Conservation (phyloP, 176 grass and related monocot genomes). For the Olyra latifolia region DNA sequence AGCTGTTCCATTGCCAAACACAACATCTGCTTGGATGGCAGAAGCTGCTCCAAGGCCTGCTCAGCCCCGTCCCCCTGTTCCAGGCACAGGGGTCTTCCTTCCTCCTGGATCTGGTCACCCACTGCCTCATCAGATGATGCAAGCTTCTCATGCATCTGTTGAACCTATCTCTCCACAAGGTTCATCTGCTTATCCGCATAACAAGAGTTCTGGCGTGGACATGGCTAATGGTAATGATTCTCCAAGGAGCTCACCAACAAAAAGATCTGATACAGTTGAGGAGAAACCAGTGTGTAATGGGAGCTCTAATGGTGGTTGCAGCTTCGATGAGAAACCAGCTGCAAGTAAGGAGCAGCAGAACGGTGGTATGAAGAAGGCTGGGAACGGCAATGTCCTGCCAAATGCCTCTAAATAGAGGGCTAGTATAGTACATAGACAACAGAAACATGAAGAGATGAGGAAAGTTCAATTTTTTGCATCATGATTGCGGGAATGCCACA, state of each 20-base stretch:
- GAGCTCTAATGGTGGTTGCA: constrained; percentile 24
- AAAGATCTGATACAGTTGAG: not conserved
- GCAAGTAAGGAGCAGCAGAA: constrained; percentile 35
- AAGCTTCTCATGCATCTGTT: constrained; percentile 28
- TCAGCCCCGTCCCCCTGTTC: constrained; percentile 47
- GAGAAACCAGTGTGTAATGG: constrained; percentile 49
- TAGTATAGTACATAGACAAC: constrained; percentile 49
- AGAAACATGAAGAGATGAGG: constrained; percentile 22
- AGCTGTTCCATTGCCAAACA: constrained; percentile 29
- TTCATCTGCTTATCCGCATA: constrained; percentile 18
- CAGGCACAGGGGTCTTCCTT: constrained; percentile 83
- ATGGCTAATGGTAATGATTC: constrained; percentile 38
- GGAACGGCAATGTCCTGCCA: constrained; percentile 34
- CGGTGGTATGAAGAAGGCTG: constrained; percentile 34
- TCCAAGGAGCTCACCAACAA: constrained; percentile 40
- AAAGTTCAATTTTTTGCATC: constrained; percentile 16
- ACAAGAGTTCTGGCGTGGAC: constrained; percentile 24
- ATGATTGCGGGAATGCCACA: not conserved
- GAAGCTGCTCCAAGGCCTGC: constrained; percentile 53
- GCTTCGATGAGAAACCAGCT: constrained; percentile 23
- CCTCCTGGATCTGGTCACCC: constrained; percentile 58
- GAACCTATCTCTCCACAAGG: constrained; percentile 32
- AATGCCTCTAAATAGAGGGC: constrained; percentile 32
- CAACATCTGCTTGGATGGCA: constrained; percentile 53
- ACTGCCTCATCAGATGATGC: constrained; percentile 45